Evolutionary conservation across 331 rosid genomes (phyloP), one percentile per base, ranked within the genome.

Genomic region (Arachis monticola): DNA sequence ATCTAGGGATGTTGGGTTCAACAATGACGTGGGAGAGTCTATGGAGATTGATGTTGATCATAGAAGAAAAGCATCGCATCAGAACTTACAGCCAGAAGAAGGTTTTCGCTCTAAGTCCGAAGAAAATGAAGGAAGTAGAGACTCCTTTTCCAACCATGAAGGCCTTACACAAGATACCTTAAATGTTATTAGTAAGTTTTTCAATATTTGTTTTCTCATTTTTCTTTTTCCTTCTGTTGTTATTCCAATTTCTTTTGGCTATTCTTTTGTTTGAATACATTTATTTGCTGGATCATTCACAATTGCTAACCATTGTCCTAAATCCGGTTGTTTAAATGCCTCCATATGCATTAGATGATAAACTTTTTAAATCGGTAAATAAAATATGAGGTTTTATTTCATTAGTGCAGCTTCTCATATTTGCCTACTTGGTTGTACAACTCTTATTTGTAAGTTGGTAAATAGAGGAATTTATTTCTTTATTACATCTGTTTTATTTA

Each of bases 181-280:
- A 12, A 22, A 81, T 69, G 82, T 81, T 56, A 89, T 91, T 57
- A 84, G 96, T 91, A 72, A 82, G 86, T 70, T 80, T 80, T 57
- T 48, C 3, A 31, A 35, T 58, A 68, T n/a, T 79, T 46, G 32
- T 75, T 10, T 56, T 6, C 47, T 35, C 51, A 8, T 64, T 61
- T 61, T 59, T 14, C 3, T 22, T 53, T 55, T 11, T 42, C 44
- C 44, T 45, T 17, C 17, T 45, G 46, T 40, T 22, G 60, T 10
- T 64, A 40, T 50, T 47, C 40, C 38, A 7, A 51, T 51, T 51
- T 7, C 42, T 52, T 14, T 9, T 59, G 41, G 42, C 64, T 13
- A 40, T 12, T 3, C 30, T 60, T 77, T 35, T 13, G 10, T 45
- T 59, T 31, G 8, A 27, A 7, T 3, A 17, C 55, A 62, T 74